Conservation (phyloP, 2,329 filamentous ascomycete species). For the Cercospora nicotianae region DNA sequence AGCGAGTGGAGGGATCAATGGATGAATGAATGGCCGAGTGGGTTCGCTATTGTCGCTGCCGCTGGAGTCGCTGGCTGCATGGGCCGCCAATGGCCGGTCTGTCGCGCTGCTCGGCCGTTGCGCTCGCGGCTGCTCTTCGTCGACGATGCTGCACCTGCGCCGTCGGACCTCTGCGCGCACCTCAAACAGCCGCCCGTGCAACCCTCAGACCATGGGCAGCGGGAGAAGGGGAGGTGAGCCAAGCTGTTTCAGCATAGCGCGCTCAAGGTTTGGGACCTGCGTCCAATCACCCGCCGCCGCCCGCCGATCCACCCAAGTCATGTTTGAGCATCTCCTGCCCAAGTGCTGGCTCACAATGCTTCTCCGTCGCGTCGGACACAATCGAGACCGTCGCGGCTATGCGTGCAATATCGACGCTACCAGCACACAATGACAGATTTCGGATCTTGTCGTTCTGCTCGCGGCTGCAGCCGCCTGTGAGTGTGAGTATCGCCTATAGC, state of each 20-base stretch:
- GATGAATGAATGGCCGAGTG: neutral
- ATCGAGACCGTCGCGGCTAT: neutral
- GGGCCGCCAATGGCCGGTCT: neutral
- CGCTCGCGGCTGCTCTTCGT: neutral
- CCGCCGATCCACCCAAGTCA: neutral
- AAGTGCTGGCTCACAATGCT: neutral
- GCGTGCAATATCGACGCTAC: neutral
- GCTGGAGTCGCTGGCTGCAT: neutral
- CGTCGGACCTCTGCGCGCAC: neutral
- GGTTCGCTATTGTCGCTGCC: neutral
- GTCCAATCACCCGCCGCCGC: neutral
- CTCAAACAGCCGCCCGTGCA: conserved; percentile 11
- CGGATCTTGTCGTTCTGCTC: neutral
- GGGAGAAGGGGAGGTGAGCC: neutral
- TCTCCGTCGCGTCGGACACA: neutral
- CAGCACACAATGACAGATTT: neutral
- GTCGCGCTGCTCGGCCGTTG: neutral
- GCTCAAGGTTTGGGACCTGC: neutral
- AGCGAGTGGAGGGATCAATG: neutral
- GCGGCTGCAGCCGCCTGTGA: neutral
- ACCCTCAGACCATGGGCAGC: neutral
- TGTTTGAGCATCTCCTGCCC: neutral
- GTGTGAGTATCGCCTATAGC: neutral
- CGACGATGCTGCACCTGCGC: neutral
- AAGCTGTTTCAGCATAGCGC: neutral